Base-by-base conservation (phyloP, 768 basidiomycete genomes). In the Pleurotus platypus region DNA sequence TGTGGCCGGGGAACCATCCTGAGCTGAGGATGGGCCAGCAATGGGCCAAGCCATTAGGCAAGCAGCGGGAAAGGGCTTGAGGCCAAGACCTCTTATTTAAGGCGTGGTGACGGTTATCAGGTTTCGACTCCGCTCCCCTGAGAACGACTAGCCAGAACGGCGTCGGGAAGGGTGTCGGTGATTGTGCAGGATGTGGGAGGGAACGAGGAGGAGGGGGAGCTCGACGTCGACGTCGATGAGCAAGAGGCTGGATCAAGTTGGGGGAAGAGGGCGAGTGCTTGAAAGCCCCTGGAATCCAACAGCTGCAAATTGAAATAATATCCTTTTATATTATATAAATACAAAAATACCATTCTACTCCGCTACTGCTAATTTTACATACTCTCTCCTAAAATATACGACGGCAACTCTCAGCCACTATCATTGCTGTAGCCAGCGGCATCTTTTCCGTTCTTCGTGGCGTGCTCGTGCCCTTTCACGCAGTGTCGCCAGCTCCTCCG, bases 391-490 rank as follows among this genome's bases (percentile, higher is more conserved):
- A 54, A 54, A 54, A 56, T 57, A 61, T 45, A 57, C 53, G 51
- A 35, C 50, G 27, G 26, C 57, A 58, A 51, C 54, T 56, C 49
- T 56, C 59, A 56, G 55, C 26, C 55, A 49, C 40, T 42, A n/a
- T 54, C 63, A 65, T 56, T 39, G 40, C 56, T 62, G 60, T 46
- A 65, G 39, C 60, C 72, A 66, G 60, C 70, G 69, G 68, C 74
- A 74, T 50, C 80, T 75, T 66, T 74, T 71, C 63, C 86, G 76
- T 56, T 87, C 86, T 64, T 86, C 85, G 60, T 81, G 75, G 46
- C 83, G 77, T 56, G 66, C 64, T 35, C 69, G 70, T 20, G 76
- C 86, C 61, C 74, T 66, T 42, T 65, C 66, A 49, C 57, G 54
- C 58, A 73, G 58, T 68, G 66, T 67, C 59, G 66, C 68, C 16